Percentiles rank a stretch among this genome's conserved stretches.
These are phyloP conservation scores for Ceratocystiopsis sp. DNA, from an alignment of 2,329 filamentous ascomycete species.

Conservation along the genomic window DNA sequence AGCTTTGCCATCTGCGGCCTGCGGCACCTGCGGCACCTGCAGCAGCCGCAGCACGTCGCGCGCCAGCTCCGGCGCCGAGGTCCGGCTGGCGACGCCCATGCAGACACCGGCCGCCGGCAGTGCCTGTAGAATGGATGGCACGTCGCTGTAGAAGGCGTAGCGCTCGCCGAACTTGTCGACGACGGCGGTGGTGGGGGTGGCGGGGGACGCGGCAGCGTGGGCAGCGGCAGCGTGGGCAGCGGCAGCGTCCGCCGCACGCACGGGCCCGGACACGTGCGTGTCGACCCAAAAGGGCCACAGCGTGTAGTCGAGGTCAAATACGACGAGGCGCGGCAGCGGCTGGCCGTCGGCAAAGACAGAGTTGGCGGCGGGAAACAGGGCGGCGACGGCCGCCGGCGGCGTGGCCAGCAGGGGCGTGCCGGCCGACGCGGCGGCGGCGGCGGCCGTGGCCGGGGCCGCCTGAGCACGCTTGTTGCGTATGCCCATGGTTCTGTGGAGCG, in stretches of 20 bases:
- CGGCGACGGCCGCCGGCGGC: too few species aligned
- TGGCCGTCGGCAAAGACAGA: conserved; percentile 34
- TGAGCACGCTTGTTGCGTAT: too few species aligned
- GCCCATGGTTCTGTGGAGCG: too few species aligned
- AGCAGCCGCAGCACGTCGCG: conserved; percentile 65
- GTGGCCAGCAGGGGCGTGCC: too few species aligned
- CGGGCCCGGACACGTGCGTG: conserved; percentile 65
- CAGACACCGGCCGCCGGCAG: conserved; percentile 29
- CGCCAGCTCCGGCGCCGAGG: conserved; percentile 61
- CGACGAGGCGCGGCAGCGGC: conserved; percentile 65
- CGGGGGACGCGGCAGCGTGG: background rate
- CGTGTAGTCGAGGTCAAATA: conserved; percentile 96
- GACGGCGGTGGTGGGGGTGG: conserved; percentile 19
- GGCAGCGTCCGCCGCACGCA: background rate
- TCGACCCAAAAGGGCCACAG: conserved; percentile 99
- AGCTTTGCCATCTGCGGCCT: background rate
- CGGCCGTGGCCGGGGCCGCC: too few species aligned
- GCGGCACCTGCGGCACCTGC: conserved; percentile 27
- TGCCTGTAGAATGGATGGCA: conserved; percentile 48
- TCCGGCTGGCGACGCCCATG: conserved; percentile 66
- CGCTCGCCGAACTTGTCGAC: conserved; percentile 44
- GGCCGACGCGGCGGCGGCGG: too few species aligned
- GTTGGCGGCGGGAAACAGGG: background rate
- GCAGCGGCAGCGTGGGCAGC: conserved; percentile 19
- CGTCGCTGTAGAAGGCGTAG: conserved; percentile 54